phyloP scores from a whole-genome alignment of 768 basidiomycete species.

The Tephrocybe sp. region DNA sequence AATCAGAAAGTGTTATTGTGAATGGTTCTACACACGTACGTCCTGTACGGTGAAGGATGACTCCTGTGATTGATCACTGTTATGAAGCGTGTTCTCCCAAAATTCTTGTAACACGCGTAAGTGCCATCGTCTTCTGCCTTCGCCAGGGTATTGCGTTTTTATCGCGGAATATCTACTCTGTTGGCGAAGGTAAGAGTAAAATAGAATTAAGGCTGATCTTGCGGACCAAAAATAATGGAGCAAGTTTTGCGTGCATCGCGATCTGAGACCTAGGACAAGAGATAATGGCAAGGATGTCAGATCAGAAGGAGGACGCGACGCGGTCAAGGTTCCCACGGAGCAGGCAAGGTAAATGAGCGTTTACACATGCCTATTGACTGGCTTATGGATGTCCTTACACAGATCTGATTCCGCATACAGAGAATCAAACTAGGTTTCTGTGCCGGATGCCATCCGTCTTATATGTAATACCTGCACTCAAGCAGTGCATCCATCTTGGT shows the following conservation, averaged over 20 bases:
- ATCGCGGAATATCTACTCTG: conserved; percentile 42
- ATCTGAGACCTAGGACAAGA: not conserved
- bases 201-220: not conserved
- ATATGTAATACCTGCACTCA: too few relatives aligned
- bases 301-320: too few relatives aligned
- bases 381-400: too few relatives aligned
- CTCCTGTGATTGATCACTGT: not conserved
- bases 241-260: conserved; percentile 16
- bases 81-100: conserved; percentile 34
- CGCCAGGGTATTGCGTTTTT: conserved; percentile 44
- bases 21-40: not conserved
- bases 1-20: not conserved
- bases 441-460: too few relatives aligned
- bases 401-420: too few relatives aligned
- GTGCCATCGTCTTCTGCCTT: conserved; percentile 57
- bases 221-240: conserved; percentile 18
- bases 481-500: too few relatives aligned
- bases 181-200: not conserved
- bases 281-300: too few relatives aligned
- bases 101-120: conserved; percentile 50
- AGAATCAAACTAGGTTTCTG: too few relatives aligned
- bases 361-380: too few relatives aligned
- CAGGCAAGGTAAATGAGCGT: too few relatives aligned
- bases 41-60: conserved; percentile 7
- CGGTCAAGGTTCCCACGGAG: too few relatives aligned